Evolutionary conservation across 1,284 basidiomycete genomes (phyloP), one percentile per base, ranked within the genome.

Genomic region (Boletellus deceptivus): DNA sequence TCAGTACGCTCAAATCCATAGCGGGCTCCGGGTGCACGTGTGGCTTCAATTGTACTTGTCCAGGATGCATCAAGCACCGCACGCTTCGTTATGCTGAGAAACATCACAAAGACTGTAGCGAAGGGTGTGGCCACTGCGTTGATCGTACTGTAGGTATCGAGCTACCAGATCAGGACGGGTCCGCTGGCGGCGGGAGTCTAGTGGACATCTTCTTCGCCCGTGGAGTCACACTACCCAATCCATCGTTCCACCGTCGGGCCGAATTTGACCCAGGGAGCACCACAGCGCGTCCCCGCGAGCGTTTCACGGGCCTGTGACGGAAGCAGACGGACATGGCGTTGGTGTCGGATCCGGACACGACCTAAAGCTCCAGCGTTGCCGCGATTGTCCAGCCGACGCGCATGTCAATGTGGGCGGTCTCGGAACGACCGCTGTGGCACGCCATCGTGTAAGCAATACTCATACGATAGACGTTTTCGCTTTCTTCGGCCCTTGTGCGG

Each of bases 11-110:
- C 46, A 71, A 72, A 18, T 79, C 80, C 3, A 62, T 84, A 13
- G 81, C 81, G 1, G 82, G 79, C 22, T 77, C 82, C 2, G 82
- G 82, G 5, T 90, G 86, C 62, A 84, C 80, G 13, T 90, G 87
- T 61, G 86, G 86, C 24, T 67, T 80, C 34, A 68, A 72, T 38
- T 90, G 87, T 60, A 75, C 74, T n/a, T 90, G 87, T 64, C 86
- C 85, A 1, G 86, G 86, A 27, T 90, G 87, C 61, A 64, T 78
- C 18, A 74, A 85, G 58, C 87, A 90, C 60, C 81, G 84, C 16
- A 79, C 81, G 3, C 43, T 66, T 17, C 72, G 73, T 24, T 63
- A 81, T 54, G 76, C 69, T 7, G 74, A 73, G 41, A 63, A 68
- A 42, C 71, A 76, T 45, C 71, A 72, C 55, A 70, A 64, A 36